Evolutionary conservation across 2,329 filamentous ascomycete species (phyloP), one percentile per base, ranked within the genome.

Genomic region (Colletotrichum scovillei): DNA sequence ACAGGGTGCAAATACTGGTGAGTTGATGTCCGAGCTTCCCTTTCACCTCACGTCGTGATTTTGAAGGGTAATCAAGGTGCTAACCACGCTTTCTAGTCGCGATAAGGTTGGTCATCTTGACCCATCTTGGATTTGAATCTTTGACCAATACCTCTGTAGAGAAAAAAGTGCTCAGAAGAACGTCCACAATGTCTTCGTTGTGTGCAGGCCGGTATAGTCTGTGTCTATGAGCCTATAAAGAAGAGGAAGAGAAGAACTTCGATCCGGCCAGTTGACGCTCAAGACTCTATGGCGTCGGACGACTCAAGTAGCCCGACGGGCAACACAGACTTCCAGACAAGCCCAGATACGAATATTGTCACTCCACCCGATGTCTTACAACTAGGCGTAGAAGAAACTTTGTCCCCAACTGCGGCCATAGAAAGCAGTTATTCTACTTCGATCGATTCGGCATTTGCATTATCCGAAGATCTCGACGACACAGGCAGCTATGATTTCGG

Each of bases 161-260:
- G 74, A 38, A 75, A 75, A 32, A 75, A 75, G 57, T 75, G 74
- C 52, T 75, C 74, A 16, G 74, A 75, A 63, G 74, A 75, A 57
- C 72, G 65, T 14, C 74, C 74, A 5, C 74, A 64, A 32, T 75
- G 74, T 35, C 60, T 74, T 3, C 74, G 74, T 19, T 75, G 74
- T 56, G 55, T 75, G 8, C 74, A 75, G 49, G 68, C 72, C 22
- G 72, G 74, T 14, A 64, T 75, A 16, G 46, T 49, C 19, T 75
- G 74, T 38, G 60, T 74, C 4, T 75, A 75, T 16, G 74, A 75
- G 19, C 74, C 74, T 30, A 75, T 75, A 57, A 75, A 75, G 67
- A 75, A 72, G 53, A 70, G 74, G 4, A 75, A 75, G 64, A 66
- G 69, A 38, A 67, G 74, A 19, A 58, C 57, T 19, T 74, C 74